These are phyloP conservation scores for Cicer judaicum DNA, from an alignment of 306 rosid genomes.

Conservation along the genomic window DNA sequence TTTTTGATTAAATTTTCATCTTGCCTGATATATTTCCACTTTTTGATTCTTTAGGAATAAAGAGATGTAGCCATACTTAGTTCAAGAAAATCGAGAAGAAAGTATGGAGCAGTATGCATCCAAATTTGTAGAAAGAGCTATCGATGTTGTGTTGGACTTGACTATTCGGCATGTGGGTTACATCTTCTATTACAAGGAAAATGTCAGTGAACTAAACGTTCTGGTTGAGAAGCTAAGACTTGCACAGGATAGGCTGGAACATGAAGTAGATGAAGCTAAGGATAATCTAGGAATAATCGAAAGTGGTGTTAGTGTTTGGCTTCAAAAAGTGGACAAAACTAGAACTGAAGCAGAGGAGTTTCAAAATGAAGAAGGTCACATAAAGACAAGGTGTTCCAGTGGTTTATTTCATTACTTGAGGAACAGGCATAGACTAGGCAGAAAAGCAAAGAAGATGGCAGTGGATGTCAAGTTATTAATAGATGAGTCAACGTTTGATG, in stretches of 20 bases:
- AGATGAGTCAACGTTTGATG: neutral
- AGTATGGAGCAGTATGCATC: constrained; percentile 3
- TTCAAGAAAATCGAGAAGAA: neutral
- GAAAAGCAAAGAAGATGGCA: constrained; percentile 17
- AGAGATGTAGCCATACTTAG: neutral
- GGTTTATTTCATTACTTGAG: neutral
- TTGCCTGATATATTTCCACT: neutral
- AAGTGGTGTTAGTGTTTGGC: neutral
- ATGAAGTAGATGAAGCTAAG: neutral
- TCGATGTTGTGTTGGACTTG: constrained; percentile 10
- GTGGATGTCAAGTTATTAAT: neutral
- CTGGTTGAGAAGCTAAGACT: neutral
- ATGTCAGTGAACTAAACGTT: neutral
- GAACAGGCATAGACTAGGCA: constrained; percentile 38
- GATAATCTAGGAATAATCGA: neutral
- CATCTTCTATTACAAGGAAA: constrained; percentile 3
- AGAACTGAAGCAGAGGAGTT: neutral
- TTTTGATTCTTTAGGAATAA: neutral
- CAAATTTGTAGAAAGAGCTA: neutral
- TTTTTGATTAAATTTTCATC: too few species aligned
- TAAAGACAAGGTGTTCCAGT: neutral
- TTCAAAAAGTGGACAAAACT: neutral
- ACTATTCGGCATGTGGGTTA: constrained; percentile 15
- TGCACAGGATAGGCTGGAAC: neutral
- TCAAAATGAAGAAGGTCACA: neutral